A percentile compares a stretch with the other conserved stretches of the same genome.
phyloP scores from a whole-genome alignment of 345 rosid species.

The Syzygium aqueum region DNA sequence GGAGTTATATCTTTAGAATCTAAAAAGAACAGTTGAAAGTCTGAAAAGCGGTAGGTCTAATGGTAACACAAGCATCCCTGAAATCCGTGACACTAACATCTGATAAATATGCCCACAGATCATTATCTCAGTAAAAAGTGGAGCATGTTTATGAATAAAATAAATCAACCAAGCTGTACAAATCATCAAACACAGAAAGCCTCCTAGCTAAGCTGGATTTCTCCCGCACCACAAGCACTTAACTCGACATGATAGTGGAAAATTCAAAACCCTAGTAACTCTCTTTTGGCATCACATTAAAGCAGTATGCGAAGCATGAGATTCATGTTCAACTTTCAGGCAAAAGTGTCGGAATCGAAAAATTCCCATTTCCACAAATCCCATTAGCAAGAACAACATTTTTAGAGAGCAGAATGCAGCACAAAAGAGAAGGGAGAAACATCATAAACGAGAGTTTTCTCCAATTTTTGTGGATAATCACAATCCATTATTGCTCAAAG shows the following conservation, averaged over 20 bases:
- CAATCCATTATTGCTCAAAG: background rate
- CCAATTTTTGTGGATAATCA: background rate
- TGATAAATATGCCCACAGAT: background rate
- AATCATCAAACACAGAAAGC: background rate
- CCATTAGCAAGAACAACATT: background rate
- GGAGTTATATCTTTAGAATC: background rate
- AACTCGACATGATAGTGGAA: background rate
- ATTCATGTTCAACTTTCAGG: background rate
- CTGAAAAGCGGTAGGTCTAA: background rate
- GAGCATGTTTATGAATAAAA: accelerated
- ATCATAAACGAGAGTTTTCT: background rate
- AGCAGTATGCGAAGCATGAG: background rate
- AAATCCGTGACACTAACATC: background rate
- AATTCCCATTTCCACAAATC: background rate
- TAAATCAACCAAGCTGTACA: background rate
- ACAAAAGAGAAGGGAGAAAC: background rate
- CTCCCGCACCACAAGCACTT: background rate
- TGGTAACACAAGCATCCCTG: background rate
- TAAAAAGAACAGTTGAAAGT: background rate
- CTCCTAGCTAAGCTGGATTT: background rate
- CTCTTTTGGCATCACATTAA: background rate
- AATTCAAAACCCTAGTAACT: background rate
- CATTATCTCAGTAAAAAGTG: background rate
- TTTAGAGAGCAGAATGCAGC: background rate
- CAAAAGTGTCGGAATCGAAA: background rate